Conservation (phyloP, 805 yeast species). For the Ogataea methylovora region DNA sequence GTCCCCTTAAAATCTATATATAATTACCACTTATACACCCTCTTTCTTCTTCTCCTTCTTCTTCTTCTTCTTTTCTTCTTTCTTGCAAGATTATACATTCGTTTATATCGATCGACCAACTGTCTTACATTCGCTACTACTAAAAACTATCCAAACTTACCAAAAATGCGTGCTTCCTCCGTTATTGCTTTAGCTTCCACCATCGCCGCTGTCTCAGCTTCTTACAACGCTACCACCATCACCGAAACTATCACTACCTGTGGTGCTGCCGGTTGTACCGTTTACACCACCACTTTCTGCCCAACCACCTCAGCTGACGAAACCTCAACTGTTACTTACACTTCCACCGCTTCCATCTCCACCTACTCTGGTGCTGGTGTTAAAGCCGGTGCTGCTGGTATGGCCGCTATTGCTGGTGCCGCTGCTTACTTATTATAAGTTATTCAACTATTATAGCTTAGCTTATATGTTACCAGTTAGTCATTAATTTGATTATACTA, state of each 20-base stretch:
- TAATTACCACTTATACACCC: too few species aligned
- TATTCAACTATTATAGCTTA: too few species aligned
- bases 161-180: constrained; percentile 2
- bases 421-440: constrained; percentile 17
- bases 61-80: background rate
- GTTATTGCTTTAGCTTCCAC: constrained; percentile 8
- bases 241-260: constrained; percentile 12
- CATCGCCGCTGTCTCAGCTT: constrained; percentile 11
- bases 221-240: constrained; percentile 7
- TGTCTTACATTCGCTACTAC: constrained; percentile 1
- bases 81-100: too few species aligned
- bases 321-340: background rate
- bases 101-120: too few species aligned
- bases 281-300: constrained; percentile 10
- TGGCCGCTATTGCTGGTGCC: constrained; percentile 20
- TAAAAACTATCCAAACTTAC: too few species aligned
- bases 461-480: too few species aligned
- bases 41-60: background rate
- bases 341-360: constrained; percentile 7
- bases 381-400: constrained; percentile 18
- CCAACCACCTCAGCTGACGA: too few species aligned
- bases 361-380: constrained; percentile 14
- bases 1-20: too few species aligned
- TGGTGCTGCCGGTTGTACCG: constrained; percentile 8
- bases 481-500: too few species aligned